Evolutionary conservation across 768 basidiomycete genomes (phyloP).

Genomic region (Gymnopilus junonius): DNA sequence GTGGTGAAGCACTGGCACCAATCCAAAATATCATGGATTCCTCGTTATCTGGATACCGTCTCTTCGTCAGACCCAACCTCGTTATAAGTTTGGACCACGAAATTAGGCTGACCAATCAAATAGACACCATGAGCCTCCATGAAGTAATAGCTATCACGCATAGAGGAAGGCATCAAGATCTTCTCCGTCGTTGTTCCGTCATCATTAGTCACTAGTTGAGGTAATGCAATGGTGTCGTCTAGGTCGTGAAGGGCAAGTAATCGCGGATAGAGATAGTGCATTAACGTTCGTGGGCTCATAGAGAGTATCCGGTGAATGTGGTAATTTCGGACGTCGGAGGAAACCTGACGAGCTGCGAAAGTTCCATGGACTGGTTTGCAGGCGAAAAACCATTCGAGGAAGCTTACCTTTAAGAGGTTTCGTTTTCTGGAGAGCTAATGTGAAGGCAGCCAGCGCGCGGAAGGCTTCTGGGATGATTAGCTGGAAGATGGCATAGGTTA

Average conservation of each 20-base stretch:
- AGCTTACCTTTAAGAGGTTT: slow-evolving; percentile 89
- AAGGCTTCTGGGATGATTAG: slow-evolving; percentile 94
- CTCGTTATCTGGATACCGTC: slow-evolving; percentile 27
- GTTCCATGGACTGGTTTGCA: not conserved
- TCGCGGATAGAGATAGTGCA: slow-evolving; percentile 87
- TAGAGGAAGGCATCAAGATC: slow-evolving; percentile 71
- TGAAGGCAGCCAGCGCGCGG: slow-evolving; percentile 82
- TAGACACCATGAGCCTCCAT: slow-evolving; percentile 96
- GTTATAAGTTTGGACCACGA: not conserved
- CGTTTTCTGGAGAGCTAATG: slow-evolving; percentile 81
- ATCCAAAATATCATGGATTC: slow-evolving; percentile 83
- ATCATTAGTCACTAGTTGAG: slow-evolving; percentile 41
- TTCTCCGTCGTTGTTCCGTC: slow-evolving; percentile 49
- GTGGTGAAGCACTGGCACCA: slow-evolving; percentile 80
- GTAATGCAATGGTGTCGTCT: slow-evolving; percentile 69
- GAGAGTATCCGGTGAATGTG: slow-evolving; percentile 77
- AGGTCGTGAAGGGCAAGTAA: slow-evolving; percentile 90
- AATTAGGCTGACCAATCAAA: slow-evolving; percentile 73
- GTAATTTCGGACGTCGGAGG: slow-evolving; percentile 92
- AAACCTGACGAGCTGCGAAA: slow-evolving; percentile 75
- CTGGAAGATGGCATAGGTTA: slow-evolving; percentile 43
- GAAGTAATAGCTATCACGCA: slow-evolving; percentile 81
- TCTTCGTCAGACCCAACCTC: not conserved
- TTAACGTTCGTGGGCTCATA: slow-evolving; percentile 67
- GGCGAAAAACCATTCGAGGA: not conserved